Conservation (phyloP, 306 rosid genomes). For the Vigna angularis region DNA sequence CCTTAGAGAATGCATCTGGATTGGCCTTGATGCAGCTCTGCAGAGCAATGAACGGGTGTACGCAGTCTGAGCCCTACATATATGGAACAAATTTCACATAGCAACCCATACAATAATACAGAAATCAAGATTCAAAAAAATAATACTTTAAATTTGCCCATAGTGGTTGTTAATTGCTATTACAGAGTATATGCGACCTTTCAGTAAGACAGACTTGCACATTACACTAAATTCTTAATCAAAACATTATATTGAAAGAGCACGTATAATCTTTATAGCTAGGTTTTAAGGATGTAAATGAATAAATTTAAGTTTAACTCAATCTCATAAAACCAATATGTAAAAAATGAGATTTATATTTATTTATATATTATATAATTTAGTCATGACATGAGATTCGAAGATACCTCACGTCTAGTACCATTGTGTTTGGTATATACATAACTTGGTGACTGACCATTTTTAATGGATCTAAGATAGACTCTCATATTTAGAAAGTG, state of each 20-base stretch:
- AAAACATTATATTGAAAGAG: neutral
- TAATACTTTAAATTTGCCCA: constrained; percentile 33
- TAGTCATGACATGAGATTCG: too few species aligned
- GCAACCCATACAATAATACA: constrained; percentile 31
- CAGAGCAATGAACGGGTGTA: constrained; percentile 80
- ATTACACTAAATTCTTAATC: neutral
- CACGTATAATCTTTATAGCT: neutral
- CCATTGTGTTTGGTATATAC: too few species aligned
- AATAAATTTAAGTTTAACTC: too few species aligned
- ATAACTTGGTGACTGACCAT: too few species aligned
- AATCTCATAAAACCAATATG: too few species aligned
- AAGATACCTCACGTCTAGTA: too few species aligned
- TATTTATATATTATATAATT: too few species aligned
- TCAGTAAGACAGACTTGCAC: constrained; percentile 8
- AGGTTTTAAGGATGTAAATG: neutral
- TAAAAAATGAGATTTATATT: too few species aligned
- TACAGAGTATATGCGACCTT: neutral
- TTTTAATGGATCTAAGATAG: too few species aligned
- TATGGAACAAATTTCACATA: constrained; percentile 29
- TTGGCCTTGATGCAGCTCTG: constrained; percentile 92
- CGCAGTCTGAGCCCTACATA: constrained; percentile 90
- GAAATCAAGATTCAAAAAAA: constrained; percentile 26
- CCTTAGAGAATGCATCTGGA: constrained; percentile 81
- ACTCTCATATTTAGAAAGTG: too few species aligned
- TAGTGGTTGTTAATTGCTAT: neutral